Base-by-base conservation (phyloP, 164 flowering plant species). In the Taxillus chinensis region DNA sequence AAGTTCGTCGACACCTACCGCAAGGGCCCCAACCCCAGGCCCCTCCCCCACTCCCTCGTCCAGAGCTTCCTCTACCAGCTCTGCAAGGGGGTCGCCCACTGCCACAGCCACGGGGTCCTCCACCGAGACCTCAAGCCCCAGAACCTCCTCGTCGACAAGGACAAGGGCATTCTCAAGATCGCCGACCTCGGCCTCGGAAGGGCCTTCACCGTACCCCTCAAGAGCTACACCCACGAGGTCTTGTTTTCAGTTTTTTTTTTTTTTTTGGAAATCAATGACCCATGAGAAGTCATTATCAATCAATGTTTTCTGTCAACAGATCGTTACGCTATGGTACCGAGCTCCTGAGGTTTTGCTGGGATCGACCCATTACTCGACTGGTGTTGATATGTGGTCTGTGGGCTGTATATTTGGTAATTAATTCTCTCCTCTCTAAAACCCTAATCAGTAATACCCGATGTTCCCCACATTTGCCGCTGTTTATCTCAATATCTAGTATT, bases 361-460 rank as follows among this genome's bases (percentile, higher is more conserved):
- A 15, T 73, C 89, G 3, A 82, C 92, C 9, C 92, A 89, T 61
- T 93, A 93, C 75, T 86, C 99, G 7, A 83, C 86, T 13, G 99
- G 79, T 3, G 99, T 93, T 41, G 97, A 93, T 73, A 90, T 93
- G 86, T 93, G 99, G 99, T 93, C 99, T 56, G 97, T 93, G 13
- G 99, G 99, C 12, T 93, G 99, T 60, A 93, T 93, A 59, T 93
- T 90, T 41, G 97, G 97, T 90, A 74, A 39, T 41, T 39, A 4
- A 17, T 55, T 16, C 27, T 52, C 40, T 12, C n/a, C 10, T 41
- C 9, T 1, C 45, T 27, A 9, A 16, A n/a, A 37, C 16, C 8
- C 40, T 12, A n/a, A 14, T 16, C 16, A 11, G 17, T 53, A 0
- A 4, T 38, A 59, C 14, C 11, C 10, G 7, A 43, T 43, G 8